Base-by-base conservation (phyloP, 2,329 filamentous ascomycete species). In the Ophiocordyceps australis region DNA sequence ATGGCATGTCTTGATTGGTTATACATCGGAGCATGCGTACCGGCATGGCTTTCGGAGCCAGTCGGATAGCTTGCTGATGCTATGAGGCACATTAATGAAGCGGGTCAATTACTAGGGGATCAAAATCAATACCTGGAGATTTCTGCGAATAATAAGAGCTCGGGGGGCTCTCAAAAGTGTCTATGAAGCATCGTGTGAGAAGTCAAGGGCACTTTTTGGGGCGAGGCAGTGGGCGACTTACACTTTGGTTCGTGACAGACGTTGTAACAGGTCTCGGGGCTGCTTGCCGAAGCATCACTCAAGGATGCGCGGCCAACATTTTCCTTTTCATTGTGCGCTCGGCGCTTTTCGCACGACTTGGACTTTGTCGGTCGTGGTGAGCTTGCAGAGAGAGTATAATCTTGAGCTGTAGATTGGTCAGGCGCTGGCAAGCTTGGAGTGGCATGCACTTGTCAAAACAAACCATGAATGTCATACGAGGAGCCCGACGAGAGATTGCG, bases 341-440 rank as follows among this genome's bases (percentile, higher is more conserved):
- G 33, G n/a, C 29, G 27, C 17, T 29, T 34, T 13, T 28, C 22
- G 21, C 32, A 35, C 23, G 17, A 17, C 18, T 32, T 36, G 14
- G 30, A 14, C 21, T 29, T 30, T 24, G 17, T 20, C 9, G 31
- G 26, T 22, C 22, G 34, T 13, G 26, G 12, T 23, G 27, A 17
- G 13, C 19, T 20, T 15, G 25, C 22, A n/a, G 25, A 20, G 9
- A 31, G 22, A 1, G 30, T 31, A 16, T 31, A 31, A 20, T 31
- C 30, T 5, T 20, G 26, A 9, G 26, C 30, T 26, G 24, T 5
- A n/a, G n/a, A n/a, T n/a, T n/a, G n/a, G n/a, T n/a, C n/a, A n/a
- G n/a, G n/a, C n/a, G n/a, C n/a, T n/a, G n/a, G n/a, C n/a, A n/a
- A n/a, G n/a, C n/a, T n/a, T n/a, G n/a, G n/a, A n/a, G n/a, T n/a